These are phyloP conservation scores for Begonia masoniana DNA, from an alignment of 306 rosid species.

Conservation along the genomic window DNA sequence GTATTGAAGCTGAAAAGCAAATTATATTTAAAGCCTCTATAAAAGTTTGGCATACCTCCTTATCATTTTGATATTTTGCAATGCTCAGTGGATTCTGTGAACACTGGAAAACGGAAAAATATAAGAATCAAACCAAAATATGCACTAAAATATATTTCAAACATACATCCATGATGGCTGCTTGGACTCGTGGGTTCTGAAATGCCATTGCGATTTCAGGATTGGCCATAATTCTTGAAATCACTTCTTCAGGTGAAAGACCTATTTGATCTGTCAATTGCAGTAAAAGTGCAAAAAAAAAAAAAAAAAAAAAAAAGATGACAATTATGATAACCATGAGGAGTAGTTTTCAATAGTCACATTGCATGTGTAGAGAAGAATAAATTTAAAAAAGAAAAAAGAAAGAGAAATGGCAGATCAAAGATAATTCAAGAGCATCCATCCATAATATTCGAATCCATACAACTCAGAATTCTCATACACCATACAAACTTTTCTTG, in stretches of 20 bases:
- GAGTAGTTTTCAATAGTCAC: neutral
- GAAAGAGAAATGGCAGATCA: no score
- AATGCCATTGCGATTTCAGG: slow-evolving; percentile 96
- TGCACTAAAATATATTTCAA: slow-evolving; percentile 8
- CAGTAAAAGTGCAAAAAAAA: no score
- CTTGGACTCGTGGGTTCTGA: slow-evolving; percentile 96
- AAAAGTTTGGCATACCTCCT: slow-evolving; percentile 52
- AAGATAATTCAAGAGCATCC: no score
- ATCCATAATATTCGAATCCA: no score
- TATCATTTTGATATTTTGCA: slow-evolving; percentile 88
- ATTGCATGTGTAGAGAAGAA: neutral
- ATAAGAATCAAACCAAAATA: slow-evolving; percentile 7
- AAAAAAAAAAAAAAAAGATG: neutral
- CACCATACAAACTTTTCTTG: no score
- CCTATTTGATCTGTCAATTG: slow-evolving; percentile 80
- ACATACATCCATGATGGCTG: slow-evolving; percentile 97
- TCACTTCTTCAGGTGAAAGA: slow-evolving; percentile 84
- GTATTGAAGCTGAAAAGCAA: no score
- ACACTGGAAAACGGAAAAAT: slow-evolving; percentile 55
- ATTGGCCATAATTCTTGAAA: slow-evolving; percentile 91
- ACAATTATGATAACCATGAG: neutral
- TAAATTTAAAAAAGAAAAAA: no score
- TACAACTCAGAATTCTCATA: no score
- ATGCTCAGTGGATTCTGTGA: slow-evolving; percentile 85
- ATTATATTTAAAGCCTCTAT: neutral